Evolutionary conservation across 2,329 filamentous ascomycete genomes (phyloP).

Genomic region (Aspergillus quadricinctus): DNA sequence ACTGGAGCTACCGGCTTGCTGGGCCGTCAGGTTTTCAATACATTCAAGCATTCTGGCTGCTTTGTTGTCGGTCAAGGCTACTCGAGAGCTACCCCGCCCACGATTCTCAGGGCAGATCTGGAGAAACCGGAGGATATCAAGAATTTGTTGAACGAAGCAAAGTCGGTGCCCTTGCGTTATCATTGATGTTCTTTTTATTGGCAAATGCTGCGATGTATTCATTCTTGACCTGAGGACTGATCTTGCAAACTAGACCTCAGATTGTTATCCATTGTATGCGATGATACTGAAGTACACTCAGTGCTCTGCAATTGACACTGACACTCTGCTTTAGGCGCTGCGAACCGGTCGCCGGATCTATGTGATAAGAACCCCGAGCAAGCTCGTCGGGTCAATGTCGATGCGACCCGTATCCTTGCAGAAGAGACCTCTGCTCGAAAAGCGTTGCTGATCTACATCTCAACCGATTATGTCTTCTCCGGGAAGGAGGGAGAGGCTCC

Average conservation of each 20-base stretch:
- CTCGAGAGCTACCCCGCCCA: slow-evolving; percentile 66
- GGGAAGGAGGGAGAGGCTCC: slow-evolving; percentile 78
- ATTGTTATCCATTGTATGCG: slow-evolving; percentile 75
- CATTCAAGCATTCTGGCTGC: slow-evolving; percentile 66
- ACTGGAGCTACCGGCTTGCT: slow-evolving; percentile 83
- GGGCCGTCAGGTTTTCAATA: slow-evolving; percentile 70
- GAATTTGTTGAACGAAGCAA: slow-evolving; percentile 48
- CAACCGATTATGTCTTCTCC: slow-evolving; percentile 75
- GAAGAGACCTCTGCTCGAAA: slow-evolving; percentile 56
- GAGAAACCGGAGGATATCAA: slow-evolving; percentile 44
- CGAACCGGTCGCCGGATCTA: slow-evolving; percentile 82
- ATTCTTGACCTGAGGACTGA: slow-evolving; percentile 1
- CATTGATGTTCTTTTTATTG: background rate
- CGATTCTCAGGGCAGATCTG: slow-evolving; percentile 58
- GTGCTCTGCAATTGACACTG: slow-evolving; percentile 2
- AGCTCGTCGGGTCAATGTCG: slow-evolving; percentile 69
- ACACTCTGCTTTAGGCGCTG: slow-evolving; percentile 58
- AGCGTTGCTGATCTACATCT: slow-evolving; percentile 56
- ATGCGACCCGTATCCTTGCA: slow-evolving; percentile 64
- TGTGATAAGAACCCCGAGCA: slow-evolving; percentile 75
- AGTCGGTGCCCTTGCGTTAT: slow-evolving; percentile 34
- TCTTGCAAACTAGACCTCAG: slow-evolving; percentile 53
- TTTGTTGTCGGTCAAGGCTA: slow-evolving; percentile 68
- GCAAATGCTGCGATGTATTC: background rate
- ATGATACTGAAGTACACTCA: background rate